Percentiles rank a stretch among this genome's conserved stretches.
phyloP scores from a whole-genome alignment of 371 early-diverging fungal genomes.

The Quaeritorhiza haematococci region DNA sequence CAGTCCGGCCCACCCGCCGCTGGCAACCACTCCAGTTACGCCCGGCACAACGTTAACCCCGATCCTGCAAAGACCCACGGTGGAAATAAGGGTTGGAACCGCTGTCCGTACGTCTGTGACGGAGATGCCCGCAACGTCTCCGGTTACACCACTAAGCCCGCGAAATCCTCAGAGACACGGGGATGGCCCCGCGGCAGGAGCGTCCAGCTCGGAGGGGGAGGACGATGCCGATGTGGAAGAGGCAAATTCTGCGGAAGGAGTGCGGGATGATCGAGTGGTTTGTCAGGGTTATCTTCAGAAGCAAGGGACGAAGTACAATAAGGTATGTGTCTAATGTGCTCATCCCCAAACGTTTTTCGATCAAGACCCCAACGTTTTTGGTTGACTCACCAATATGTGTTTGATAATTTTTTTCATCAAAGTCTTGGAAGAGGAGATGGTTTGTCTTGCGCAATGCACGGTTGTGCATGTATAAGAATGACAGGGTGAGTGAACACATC shows the following conservation, averaged over 20 bases:
- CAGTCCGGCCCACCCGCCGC: not conserved
- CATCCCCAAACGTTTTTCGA: too few species aligned
- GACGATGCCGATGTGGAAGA: constrained; percentile 44
- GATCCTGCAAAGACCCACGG: too few species aligned
- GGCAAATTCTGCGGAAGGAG: constrained; percentile 28
- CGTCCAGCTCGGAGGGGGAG: constrained; percentile 40
- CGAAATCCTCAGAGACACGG: too few species aligned
- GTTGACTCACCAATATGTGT: not conserved
- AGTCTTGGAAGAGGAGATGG: constrained; percentile 75
- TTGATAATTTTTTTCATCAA: constrained; percentile 4
- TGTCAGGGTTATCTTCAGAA: constrained; percentile 69
- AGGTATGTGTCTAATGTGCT: constrained; percentile 7
- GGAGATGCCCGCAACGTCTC: too few species aligned
- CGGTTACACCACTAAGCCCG: too few species aligned
- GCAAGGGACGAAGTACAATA: constrained; percentile 60
- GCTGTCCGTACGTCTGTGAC: too few species aligned
- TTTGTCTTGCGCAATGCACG: constrained; percentile 73
- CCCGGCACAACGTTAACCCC: too few species aligned
- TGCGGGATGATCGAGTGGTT: constrained; percentile 48
- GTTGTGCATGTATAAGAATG: constrained; percentile 75
- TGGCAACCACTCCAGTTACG: not conserved
- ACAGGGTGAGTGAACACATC: constrained; percentile 46
- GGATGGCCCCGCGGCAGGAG: too few species aligned
- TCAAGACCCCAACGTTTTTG: not conserved
- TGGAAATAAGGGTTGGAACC: too few species aligned